Percentiles rank a stretch among this genome's conserved stretches.
phyloP scores from a whole-genome alignment of 169 alveolate species.

The Cryptosporidium tyzzeri region DNA sequence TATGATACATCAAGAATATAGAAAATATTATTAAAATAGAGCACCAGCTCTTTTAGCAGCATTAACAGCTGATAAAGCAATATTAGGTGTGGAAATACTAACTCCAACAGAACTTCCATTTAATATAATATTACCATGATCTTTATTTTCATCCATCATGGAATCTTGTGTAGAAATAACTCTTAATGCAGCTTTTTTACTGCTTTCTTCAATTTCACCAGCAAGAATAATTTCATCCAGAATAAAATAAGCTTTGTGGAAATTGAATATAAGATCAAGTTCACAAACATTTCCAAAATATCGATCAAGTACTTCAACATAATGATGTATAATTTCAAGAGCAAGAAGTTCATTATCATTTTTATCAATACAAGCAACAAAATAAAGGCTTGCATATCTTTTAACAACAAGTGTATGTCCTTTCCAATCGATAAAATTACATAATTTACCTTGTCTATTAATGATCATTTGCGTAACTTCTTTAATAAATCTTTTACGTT shows the following conservation, averaged over 20 bases:
- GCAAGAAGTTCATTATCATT: conserved; percentile 96
- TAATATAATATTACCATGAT: conserved; percentile 46
- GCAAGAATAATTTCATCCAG: conserved; percentile 92
- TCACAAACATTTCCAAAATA: conserved; percentile 99
- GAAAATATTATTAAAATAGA: conserved; percentile 34
- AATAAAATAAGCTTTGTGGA: conserved; percentile 93
- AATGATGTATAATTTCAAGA: conserved; percentile 96
- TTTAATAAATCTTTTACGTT: conserved; percentile 86
- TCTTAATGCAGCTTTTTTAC: conserved; percentile 93
- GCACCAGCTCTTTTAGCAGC: conserved; percentile 75
- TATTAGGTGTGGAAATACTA: conserved; percentile 51
- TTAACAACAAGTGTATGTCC: conserved; percentile 95
- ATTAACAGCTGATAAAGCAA: conserved; percentile 64
- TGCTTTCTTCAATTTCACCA: conserved; percentile 94
- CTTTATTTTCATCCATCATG: conserved; percentile 91
- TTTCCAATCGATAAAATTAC: conserved; percentile 97
- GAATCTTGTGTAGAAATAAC: conserved; percentile 94
- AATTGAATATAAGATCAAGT: conserved; percentile 97
- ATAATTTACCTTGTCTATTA: conserved; percentile 93
- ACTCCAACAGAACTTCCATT: conserved; percentile 36
- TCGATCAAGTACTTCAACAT: conserved; percentile 97
- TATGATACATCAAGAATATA: conserved; percentile 9
- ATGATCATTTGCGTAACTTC: conserved; percentile 92
- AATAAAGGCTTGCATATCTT: conserved; percentile 97
- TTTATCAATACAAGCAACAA: conserved; percentile 95